Evolutionary conservation across 371 early-diverging fungal species (phyloP).

Genomic region (Actinomucor elegans): DNA sequence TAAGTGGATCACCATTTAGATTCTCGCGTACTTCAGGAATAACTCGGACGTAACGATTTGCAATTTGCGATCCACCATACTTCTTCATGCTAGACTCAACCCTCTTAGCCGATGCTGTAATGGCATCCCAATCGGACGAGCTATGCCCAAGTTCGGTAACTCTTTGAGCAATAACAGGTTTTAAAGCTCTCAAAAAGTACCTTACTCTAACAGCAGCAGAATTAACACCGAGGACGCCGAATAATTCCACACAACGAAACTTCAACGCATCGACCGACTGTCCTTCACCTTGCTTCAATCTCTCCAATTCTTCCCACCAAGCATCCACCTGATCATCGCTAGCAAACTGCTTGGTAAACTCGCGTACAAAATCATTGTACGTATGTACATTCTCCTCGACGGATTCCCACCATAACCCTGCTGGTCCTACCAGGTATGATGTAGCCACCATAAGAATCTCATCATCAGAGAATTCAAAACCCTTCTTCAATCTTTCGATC

Average conservation of each 20-base stretch:
- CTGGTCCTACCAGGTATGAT: neutral
- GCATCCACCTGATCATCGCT: neutral
- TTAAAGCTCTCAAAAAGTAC: neutral
- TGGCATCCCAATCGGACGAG: neutral
- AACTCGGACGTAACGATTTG: too few relatives aligned
- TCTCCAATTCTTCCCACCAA: constrained; percentile 4
- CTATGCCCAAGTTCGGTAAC: neutral
- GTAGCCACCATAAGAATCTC: neutral
- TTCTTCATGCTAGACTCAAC: neutral
- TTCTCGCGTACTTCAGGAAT: too few relatives aligned
- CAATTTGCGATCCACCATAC: too few relatives aligned
- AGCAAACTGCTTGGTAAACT: neutral
- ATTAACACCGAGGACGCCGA: neutral
- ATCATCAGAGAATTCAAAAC: neutral
- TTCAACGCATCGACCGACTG: neutral
- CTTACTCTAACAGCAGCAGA: neutral
- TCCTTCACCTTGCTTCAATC: neutral
- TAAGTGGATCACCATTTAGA: too few relatives aligned
- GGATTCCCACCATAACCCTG: constrained; percentile 1
- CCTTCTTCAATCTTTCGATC: neutral
- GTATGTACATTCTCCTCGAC: neutral
- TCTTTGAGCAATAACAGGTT: neutral
- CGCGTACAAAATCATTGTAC: neutral
- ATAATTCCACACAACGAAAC: neutral
- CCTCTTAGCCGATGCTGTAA: neutral